Conservation (phyloP, 1,284 basidiomycete species). For the Trichosporon ovoides region DNA sequence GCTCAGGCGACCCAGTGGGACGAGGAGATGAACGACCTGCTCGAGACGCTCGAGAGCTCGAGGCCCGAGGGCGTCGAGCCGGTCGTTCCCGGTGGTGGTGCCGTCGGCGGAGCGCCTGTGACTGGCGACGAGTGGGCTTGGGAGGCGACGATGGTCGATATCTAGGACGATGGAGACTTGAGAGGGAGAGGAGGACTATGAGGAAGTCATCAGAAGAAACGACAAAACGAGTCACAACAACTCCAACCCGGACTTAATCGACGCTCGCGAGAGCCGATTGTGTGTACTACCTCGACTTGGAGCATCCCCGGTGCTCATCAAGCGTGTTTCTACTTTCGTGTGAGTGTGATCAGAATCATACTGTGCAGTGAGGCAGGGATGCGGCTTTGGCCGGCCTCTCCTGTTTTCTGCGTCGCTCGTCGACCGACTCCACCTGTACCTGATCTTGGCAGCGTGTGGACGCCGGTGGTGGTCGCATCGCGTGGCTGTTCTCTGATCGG, state of each 20-base stretch:
- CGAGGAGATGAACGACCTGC: constrained; percentile 26
- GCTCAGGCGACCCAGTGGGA: constrained; percentile 23
- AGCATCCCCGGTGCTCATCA: constrained; percentile 3
- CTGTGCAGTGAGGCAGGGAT: not conserved
- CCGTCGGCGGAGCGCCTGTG: constrained; percentile 6
- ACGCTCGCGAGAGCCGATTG: not conserved
- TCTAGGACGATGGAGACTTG: constrained; percentile 2
- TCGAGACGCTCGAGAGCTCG: constrained; percentile 23
- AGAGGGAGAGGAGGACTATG: not conserved
- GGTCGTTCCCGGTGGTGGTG: constrained; percentile 11
- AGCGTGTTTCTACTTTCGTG: not conserved
- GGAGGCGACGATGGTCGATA: constrained; percentile 22
- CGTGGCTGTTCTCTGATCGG: not conserved
- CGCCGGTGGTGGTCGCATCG: not conserved
- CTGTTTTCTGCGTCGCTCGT: not conserved
- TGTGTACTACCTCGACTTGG: constrained; percentile 2
- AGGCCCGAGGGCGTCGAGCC: constrained; percentile 13
- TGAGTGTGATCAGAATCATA: not conserved
- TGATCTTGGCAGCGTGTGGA: not conserved
- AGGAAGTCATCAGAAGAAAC: constrained; percentile 7
- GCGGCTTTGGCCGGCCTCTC: not conserved
- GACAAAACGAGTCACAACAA: constrained; percentile 3
- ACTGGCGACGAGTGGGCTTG: constrained; percentile 20
- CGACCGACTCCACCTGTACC: not conserved
- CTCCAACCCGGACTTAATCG: constrained; percentile 3